Evolutionary conservation across 495 filamentous ascomycete genomes (phyloP).

Genomic region (Articulospora tetracladia): DNA sequence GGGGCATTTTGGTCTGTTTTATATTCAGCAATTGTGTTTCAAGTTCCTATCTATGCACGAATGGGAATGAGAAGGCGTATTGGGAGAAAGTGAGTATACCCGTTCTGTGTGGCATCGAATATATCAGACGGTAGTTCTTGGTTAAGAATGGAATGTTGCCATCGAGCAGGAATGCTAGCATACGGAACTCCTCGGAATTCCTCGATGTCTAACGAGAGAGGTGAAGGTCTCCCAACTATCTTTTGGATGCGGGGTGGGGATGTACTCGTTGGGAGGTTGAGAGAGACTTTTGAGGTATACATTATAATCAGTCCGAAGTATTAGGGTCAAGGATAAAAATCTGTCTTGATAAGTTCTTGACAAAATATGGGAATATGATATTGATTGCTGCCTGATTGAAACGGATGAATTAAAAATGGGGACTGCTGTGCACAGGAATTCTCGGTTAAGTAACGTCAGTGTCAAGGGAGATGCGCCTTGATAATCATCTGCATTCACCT

Average conservation of each 20-base stretch:
- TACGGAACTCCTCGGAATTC: constrained; percentile 1
- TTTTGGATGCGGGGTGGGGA: neutral
- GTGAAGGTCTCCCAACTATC: neutral
- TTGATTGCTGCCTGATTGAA: too few relatives aligned
- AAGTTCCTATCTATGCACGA: neutral
- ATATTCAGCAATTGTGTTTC: neutral
- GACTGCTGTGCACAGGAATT: neutral
- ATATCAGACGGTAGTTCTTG: neutral
- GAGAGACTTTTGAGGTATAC: neutral
- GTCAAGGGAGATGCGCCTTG: too few relatives aligned
- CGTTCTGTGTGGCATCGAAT: neutral
- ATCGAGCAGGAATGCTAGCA: neutral
- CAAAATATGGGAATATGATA: neutral
- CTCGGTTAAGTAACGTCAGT: neutral
- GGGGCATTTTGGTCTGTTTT: constrained; percentile 2
- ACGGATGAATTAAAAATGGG: neutral
- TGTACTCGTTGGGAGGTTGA: constrained; percentile 20
- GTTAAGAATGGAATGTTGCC: neutral
- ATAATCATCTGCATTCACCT: too few relatives aligned
- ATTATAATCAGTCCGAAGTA: neutral
- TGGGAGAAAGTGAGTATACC: neutral
- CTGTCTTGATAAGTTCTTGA: neutral
- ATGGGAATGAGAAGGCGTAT: neutral
- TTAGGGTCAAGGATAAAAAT: neutral
- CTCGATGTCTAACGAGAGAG: neutral